phyloP scores from a whole-genome alignment of 352 stramenopile genomes.

The Phytophthora ohioensis region DNA sequence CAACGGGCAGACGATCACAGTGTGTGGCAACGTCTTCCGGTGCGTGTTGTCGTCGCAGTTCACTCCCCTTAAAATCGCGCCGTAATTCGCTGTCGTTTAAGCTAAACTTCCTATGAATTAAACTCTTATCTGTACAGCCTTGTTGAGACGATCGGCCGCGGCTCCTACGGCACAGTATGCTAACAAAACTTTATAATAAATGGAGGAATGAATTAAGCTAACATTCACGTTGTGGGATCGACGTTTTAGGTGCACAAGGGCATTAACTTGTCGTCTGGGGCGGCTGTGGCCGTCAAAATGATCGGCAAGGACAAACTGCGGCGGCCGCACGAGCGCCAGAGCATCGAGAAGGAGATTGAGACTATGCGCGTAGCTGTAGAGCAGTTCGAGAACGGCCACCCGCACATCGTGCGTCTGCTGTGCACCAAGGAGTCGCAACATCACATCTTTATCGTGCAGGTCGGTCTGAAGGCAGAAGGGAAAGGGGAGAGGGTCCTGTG shows the following conservation, averaged over 20 bases:
- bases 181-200: background rate
- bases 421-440: constrained; percentile 86
- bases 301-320: constrained; percentile 82
- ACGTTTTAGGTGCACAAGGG: constrained; percentile 75
- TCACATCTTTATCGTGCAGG: constrained; percentile 86
- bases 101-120: constrained; percentile 14
- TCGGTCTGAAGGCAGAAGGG: constrained; percentile 18
- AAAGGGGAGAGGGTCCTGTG: background rate
- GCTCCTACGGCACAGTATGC: constrained; percentile 84
- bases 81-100: background rate
- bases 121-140: constrained; percentile 46
- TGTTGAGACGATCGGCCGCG: constrained; percentile 80
- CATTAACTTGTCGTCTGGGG: constrained; percentile 81
- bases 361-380: constrained; percentile 88
- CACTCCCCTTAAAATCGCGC: background rate
- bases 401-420: constrained; percentile 82
- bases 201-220: background rate
- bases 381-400: constrained; percentile 88
- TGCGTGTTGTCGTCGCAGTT: constrained; percentile 29
- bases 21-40: constrained; percentile 86
- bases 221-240: constrained; percentile 4
- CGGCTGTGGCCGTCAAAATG: constrained; percentile 83
- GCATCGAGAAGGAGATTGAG: constrained; percentile 89
- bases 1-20: constrained; percentile 80
- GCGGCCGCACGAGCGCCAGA: constrained; percentile 74